These are phyloP conservation scores for Rubia tinctorum DNA, from an alignment of 305 asterid species.

Conservation along the genomic window DNA sequence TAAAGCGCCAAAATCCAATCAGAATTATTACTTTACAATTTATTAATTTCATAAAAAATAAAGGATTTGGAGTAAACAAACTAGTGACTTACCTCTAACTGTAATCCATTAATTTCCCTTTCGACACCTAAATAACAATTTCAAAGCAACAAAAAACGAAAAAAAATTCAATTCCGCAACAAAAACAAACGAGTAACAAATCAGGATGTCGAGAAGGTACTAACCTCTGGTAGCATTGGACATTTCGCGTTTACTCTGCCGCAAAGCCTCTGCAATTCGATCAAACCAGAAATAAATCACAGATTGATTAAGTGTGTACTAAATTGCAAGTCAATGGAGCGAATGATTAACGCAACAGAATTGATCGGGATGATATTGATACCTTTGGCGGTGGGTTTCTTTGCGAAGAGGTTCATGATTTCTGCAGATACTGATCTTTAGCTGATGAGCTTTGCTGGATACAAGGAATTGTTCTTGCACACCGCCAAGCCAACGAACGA, in stretches of 20 bases:
- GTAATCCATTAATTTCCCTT: conserved; percentile 28
- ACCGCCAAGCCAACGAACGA: not conserved
- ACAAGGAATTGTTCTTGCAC: not conserved
- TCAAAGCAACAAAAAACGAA: not conserved
- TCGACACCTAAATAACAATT: conserved; percentile 23
- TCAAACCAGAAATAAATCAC: not conserved
- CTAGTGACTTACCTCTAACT: conserved; percentile 24
- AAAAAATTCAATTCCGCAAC: not conserved
- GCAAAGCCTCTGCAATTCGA: conserved; percentile 28
- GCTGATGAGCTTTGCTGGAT: not conserved
- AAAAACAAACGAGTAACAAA: not conserved
- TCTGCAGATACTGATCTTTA: not conserved
- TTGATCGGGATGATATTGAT: not conserved
- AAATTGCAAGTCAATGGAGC: not conserved
- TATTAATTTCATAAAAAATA: not conserved
- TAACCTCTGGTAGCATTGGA: conserved; percentile 36
- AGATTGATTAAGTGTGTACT: not conserved
- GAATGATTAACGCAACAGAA: not conserved
- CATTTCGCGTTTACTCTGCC: conserved; percentile 33
- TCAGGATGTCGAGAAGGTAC: not conserved
- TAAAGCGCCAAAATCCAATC: not conserved
- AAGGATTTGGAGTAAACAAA: not conserved
- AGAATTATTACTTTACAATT: not conserved
- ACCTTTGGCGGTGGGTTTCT: conserved; percentile 35
- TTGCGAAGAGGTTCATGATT: conserved; percentile 28